Conservation (phyloP, 2,329 filamentous ascomycete genomes). For the Didymella pomorum region DNA sequence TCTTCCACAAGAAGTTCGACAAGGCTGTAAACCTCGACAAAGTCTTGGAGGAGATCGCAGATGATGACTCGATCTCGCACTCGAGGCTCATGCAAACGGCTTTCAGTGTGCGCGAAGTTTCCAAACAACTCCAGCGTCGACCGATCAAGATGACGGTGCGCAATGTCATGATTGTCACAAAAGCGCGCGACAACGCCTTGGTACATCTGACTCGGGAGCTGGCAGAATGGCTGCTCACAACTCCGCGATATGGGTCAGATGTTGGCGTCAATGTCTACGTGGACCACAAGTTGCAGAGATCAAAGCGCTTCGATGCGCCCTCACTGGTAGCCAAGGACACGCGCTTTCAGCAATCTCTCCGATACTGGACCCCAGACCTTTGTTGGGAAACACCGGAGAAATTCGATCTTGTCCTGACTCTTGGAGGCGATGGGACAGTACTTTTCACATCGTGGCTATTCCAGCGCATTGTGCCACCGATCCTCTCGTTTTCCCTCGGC, state of each 20-base stretch:
- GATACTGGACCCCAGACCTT: constrained; percentile 95
- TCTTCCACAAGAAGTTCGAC: constrained; percentile 97
- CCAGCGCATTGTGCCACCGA: constrained; percentile 84
- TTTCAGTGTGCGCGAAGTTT: constrained; percentile 92
- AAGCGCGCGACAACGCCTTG: constrained; percentile 92
- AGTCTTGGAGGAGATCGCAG: constrained; percentile 92
- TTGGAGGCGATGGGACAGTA: constrained; percentile 86
- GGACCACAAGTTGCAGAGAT: constrained; percentile 90
- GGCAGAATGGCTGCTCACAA: constrained; percentile 84
- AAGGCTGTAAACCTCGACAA: constrained; percentile 94
- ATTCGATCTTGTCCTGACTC: constrained; percentile 91
- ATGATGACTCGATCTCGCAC: constrained; percentile 88
- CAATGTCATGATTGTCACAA: constrained; percentile 98
- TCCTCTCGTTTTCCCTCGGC: constrained; percentile 83
- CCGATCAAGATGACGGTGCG: constrained; percentile 91
- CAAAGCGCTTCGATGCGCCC: constrained; percentile 83
- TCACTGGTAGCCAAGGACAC: constrained; percentile 76
- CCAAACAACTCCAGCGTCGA: constrained; percentile 89
- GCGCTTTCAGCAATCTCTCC: constrained; percentile 82
- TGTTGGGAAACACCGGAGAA: constrained; percentile 94
- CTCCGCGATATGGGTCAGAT: constrained; percentile 86
- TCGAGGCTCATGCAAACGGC: constrained; percentile 94
- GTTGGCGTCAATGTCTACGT: constrained; percentile 97
- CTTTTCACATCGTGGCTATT: constrained; percentile 93
- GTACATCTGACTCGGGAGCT: constrained; percentile 89